Percentiles rank a stretch among this genome's conserved stretches.
These are phyloP conservation scores for Chytridiales sp. DNA, from an alignment of 371 early-diverging fungal genomes.

Conservation along the genomic window DNA sequence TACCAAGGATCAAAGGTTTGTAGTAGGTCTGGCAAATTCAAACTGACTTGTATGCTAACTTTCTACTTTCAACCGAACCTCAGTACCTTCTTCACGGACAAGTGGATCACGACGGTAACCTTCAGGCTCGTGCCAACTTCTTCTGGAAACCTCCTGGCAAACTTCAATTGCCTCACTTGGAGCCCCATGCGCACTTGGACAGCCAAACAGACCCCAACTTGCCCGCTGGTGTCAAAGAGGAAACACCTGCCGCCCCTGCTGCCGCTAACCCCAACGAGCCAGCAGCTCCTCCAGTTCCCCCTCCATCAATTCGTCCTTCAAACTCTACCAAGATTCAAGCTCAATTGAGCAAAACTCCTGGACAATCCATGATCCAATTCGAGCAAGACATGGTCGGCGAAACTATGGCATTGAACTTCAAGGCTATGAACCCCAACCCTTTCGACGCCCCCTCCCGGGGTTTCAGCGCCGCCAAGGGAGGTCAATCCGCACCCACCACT, in stretches of 20 bases:
- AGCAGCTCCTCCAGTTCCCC: slow-evolving; percentile 27
- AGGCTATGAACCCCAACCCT: slow-evolving; percentile 92
- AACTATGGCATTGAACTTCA: slow-evolving; percentile 83
- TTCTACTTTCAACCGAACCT: neutral
- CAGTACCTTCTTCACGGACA: slow-evolving; percentile 82
- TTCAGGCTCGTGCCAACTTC: slow-evolving; percentile 72
- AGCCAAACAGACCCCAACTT: slow-evolving; percentile 15
- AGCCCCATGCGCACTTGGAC: slow-evolving; percentile 21
- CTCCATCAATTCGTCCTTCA: slow-evolving; percentile 19
- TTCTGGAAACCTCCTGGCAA: slow-evolving; percentile 44
- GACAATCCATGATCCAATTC: slow-evolving; percentile 85
- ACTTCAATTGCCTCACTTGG: slow-evolving; percentile 13
- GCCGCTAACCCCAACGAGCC: slow-evolving; percentile 9
- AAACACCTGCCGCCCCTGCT: slow-evolving; percentile 7
- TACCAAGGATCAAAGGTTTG: slow-evolving; percentile 54
- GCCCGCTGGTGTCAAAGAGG: slow-evolving; percentile 7
- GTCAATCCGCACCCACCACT: slow-evolving; percentile 12
- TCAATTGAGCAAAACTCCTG: slow-evolving; percentile 71
- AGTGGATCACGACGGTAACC: slow-evolving; percentile 83
- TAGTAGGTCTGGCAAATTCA: neutral
- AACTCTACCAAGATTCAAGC: slow-evolving; percentile 74
- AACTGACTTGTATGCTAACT: neutral
- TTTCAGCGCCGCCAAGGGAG: slow-evolving; percentile 20
- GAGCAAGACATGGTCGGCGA: slow-evolving; percentile 90
- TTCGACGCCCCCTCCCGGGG: slow-evolving; percentile 55